Evolutionary conservation across 75 land plant genomes (phyloP), one percentile per base, ranked within the genome.

Genomic region (Pseudotsuga menziesii): DNA sequence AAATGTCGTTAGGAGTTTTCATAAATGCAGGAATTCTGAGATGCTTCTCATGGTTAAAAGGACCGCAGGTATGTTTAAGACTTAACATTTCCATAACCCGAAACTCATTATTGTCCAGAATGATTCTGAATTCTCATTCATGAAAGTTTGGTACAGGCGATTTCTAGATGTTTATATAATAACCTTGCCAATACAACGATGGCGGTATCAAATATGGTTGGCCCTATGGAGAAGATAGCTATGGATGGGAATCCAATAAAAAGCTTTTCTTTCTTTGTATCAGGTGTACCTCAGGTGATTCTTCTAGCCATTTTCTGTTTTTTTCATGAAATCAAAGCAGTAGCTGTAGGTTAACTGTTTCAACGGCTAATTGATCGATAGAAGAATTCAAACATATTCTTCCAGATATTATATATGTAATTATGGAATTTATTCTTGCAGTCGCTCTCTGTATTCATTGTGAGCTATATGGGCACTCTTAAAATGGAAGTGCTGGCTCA

Each of bases 171-270:
- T 69, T n/a, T 22, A 0, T 69, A 69, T 22, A 69, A 69, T 19
- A 69, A 8, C 41, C n/a, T 41, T 69, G 22, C 23, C 72, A 82
- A 84, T 55, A 66, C 86, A 35, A 84, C 77, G 75, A 76, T 82
- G 82, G 48, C 77, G 3, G 82, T 87, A 8, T 84, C 89, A 32
- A 87, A 87, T 72, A 7, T 87, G 74, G 77, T 80, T 4, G 89
- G 84, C 1, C 89, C 89, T 26, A 56, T 64, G 29, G 89, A 88
- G 48, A 52, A 78, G 54, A 82, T 88, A 78, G 52, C 78, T 16
- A 72, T 88, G 7, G 84, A 78, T 59, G 39, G 52, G 57, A 78
- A 82, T 63, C 78, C 83, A 16, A 17, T 80, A 27, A 77, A 73
- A 56, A 75, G 78, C 27, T 54, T 88, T 32, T 82, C 85, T 56